Evolutionary conservation across 305 asterid genomes (phyloP).

Genomic region (Fraxinus greggii): DNA sequence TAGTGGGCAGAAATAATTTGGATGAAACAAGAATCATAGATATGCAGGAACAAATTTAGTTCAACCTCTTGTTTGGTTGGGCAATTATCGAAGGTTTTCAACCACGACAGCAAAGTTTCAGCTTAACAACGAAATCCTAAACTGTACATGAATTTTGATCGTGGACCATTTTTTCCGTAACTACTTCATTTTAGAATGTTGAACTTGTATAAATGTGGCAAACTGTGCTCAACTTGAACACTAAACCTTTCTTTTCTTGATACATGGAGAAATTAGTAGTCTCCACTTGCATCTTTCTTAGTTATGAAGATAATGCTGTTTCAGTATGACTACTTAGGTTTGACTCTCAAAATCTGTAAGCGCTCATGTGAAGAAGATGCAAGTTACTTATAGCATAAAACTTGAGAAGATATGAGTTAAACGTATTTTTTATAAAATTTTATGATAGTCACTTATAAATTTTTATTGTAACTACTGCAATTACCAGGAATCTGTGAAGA

Average conservation of each 20-base stretch:
- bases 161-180: neutral
- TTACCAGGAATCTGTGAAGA: conserved; percentile 82
- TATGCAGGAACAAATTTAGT: neutral
- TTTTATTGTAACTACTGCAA: conserved; percentile 20
- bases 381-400: neutral
- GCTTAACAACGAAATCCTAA: neutral
- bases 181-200: neutral
- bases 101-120: neutral
- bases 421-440: neutral
- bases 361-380: neutral
- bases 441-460: neutral
- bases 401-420: neutral
- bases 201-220: neutral
- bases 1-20: neutral
- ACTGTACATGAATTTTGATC: neutral
- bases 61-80: neutral
- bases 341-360: neutral
- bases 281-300: neutral
- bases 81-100: neutral
- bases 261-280: neutral
- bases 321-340: neutral
- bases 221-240: neutral
- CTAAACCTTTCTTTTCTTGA: neutral
- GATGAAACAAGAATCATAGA: neutral
- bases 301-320: neutral